phyloP scores from a whole-genome alignment of 1,139 yeast species.

The Nakaseomyces bracarensis region DNA sequence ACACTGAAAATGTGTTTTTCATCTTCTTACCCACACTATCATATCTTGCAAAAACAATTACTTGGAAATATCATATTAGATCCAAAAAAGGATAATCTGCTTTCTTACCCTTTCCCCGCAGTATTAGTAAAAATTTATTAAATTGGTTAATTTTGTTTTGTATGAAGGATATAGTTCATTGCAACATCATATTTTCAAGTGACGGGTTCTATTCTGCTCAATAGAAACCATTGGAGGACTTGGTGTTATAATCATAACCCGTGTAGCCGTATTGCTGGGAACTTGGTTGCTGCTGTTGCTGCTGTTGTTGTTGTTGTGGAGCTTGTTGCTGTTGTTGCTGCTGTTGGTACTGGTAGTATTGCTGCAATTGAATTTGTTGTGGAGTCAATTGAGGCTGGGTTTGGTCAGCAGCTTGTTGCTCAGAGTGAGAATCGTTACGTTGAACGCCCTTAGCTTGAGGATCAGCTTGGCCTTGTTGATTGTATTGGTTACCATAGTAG shows the following conservation, averaged over 20 bases:
- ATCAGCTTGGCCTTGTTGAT: constrained; percentile 14
- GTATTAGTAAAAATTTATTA: background rate
- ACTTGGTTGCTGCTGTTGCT: constrained; percentile 21
- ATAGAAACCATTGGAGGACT: constrained; percentile 30
- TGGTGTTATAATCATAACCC: constrained; percentile 28
- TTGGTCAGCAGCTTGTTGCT: constrained; percentile 13
- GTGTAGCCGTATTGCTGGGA: constrained; percentile 28
- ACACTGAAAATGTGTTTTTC: background rate
- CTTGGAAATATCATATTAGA: too few species aligned
- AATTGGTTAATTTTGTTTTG: constrained; percentile 2
- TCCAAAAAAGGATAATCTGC: too few species aligned
- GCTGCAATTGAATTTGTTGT: constrained; percentile 30
- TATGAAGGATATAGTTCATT: constrained; percentile 5
- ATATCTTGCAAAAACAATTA: too few species aligned
- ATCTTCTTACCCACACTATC: background rate
- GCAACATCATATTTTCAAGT: constrained; percentile 6
- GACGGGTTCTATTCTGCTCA: constrained; percentile 11
- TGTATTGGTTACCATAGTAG: constrained; percentile 16
- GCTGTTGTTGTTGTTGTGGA: constrained; percentile 19
- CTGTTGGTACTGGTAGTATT: constrained; percentile 30
- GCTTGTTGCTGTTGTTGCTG: constrained; percentile 18
- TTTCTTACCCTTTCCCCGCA: background rate
- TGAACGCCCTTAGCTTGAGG: constrained; percentile 10
- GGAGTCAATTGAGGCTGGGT: constrained; percentile 22
- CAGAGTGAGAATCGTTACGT: constrained; percentile 12